Base-by-base conservation (phyloP, 306 rosid species). In the Pyrus bretschneideri region DNA sequence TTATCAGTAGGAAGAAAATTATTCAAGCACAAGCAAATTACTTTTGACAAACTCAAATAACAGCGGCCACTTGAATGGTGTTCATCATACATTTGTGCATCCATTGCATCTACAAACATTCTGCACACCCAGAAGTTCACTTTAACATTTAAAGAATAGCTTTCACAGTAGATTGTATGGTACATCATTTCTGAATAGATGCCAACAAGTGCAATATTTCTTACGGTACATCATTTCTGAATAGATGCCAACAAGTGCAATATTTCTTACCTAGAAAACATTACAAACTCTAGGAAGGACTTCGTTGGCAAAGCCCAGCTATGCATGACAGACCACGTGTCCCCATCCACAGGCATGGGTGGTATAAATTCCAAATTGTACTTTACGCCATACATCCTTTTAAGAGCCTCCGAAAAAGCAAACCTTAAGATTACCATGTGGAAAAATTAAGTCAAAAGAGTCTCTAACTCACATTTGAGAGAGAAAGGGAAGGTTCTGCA, bases 271-370 rank as follows among this genome's bases (percentile, higher is more conserved):
- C 99, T 96, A 57, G 98, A 96, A 86, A 96, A 96, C 99, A 96
- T 96, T 42, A 88, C 93, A 82, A 89, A 93, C 87, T 96, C 99
- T 44, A 92, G 82, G 83, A 96, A 96, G 45, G 99, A 93, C 80
- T 86, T 83, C 3, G 99, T 91, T 55, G 99, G 98, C 82, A 96
- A 76, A 74, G 87, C 93, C 99, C 99, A 96, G 85, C 93, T 85
- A 45, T 86, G 88, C 97, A 83, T 87, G 76, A 85, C 97, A 40
- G 99, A 91, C 99, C 99, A 96, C 0, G 96, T 87, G 83, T 81
- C 92, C 1, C 97, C 94, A 65, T 87, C 97, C 10, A 71, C 76
- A 4, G 99, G 96, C 98, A 96, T 96, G 72, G 91, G 92, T 0
- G 97, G 99, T 82, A 93, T 84, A 69, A 86, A 61, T 30, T 86